A percentile compares a stretch with the other conserved stretches of the same genome.
phyloP scores from a whole-genome alignment of 805 yeast species.

The Sugiyamaella qingdaonensis region DNA sequence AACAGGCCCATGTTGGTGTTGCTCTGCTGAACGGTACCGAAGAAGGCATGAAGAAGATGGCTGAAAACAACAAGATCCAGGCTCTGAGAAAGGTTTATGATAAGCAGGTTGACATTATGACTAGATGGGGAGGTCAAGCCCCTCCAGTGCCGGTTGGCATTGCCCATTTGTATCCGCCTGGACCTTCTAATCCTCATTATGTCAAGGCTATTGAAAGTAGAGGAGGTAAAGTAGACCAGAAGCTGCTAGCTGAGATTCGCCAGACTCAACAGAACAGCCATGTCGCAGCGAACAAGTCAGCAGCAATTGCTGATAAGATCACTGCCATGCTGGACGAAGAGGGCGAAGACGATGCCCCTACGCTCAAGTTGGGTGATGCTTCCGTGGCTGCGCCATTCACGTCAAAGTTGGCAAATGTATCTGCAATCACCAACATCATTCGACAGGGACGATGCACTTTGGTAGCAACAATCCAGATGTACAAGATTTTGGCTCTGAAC shows the following conservation, averaged over 20 bases:
- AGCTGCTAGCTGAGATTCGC: conserved; percentile 39
- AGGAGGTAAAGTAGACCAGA: conserved; percentile 73
- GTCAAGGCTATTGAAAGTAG: conserved; percentile 78
- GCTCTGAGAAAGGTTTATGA: conserved; percentile 63
- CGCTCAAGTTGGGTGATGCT: conserved; percentile 93
- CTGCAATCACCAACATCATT: conserved; percentile 86
- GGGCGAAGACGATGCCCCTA: conserved; percentile 81
- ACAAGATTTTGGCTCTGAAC: conserved; percentile 93
- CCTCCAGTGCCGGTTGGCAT: conserved; percentile 82
- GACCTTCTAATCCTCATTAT: conserved; percentile 84
- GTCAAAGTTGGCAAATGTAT: conserved; percentile 85
- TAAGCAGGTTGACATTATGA: conserved; percentile 76
- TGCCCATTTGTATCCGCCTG: conserved; percentile 96
- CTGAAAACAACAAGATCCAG: conserved; percentile 70
- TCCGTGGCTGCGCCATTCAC: conserved; percentile 99
- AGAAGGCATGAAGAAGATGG: conserved; percentile 84
- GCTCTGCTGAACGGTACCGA: conserved; percentile 97
- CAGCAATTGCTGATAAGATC: conserved; percentile 59
- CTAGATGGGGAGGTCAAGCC: conserved; percentile 63
- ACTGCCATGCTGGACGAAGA: conserved; percentile 51
- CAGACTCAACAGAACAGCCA: conserved; percentile 34
- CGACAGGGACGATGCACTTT: conserved; percentile 98
- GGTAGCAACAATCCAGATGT: conserved; percentile 97
- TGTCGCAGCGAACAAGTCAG: conserved; percentile 36
- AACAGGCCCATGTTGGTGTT: conserved; percentile 97